Percentiles rank a stretch among this genome's conserved stretches.
These are phyloP conservation scores for Endocarpon pusillum DNA, from an alignment of 495 filamentous ascomycete genomes.

Conservation along the genomic window DNA sequence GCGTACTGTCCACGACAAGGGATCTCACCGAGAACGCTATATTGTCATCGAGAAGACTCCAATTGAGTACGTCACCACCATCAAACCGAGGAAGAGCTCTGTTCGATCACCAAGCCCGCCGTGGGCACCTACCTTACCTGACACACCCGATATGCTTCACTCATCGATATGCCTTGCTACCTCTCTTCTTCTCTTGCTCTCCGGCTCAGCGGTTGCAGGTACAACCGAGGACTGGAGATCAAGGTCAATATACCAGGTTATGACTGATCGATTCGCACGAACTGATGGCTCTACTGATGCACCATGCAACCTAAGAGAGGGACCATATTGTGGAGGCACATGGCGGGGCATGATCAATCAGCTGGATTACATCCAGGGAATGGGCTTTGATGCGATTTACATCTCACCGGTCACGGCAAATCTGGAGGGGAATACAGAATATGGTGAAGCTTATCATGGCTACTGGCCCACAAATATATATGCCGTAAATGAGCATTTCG, in stretches of 20 bases:
- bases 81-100: too few species aligned
- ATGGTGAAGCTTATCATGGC: slow-evolving; percentile 52
- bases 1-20: too few species aligned
- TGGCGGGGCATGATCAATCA: slow-evolving; percentile 52
- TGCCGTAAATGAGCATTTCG: slow-evolving; percentile 47
- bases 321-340: slow-evolving; percentile 58
- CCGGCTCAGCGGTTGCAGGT: slow-evolving; percentile 8
- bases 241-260: slow-evolving; percentile 55
- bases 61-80: too few species aligned
- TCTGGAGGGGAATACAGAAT: slow-evolving; percentile 27
- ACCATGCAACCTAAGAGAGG: slow-evolving; percentile 21
- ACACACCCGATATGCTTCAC: too few species aligned
- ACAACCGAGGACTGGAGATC: slow-evolving; percentile 34
- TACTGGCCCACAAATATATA: slow-evolving; percentile 59
- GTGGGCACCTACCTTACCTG: too few species aligned
- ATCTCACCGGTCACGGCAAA: slow-evolving; percentile 62
- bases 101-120: too few species aligned
- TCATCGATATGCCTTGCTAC: not conserved
- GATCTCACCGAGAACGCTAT: too few species aligned
- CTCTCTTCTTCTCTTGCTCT: not conserved
- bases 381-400: slow-evolving; percentile 74
- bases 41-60: too few species aligned
- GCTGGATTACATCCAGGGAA: slow-evolving; percentile 42
- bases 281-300: slow-evolving; percentile 42
- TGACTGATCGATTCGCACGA: slow-evolving; percentile 61